Percentiles rank a stretch among this genome's conserved stretches.
Evolutionary conservation across 805 yeast species (phyloP).

Genomic region (Lachancea sp.): DNA sequence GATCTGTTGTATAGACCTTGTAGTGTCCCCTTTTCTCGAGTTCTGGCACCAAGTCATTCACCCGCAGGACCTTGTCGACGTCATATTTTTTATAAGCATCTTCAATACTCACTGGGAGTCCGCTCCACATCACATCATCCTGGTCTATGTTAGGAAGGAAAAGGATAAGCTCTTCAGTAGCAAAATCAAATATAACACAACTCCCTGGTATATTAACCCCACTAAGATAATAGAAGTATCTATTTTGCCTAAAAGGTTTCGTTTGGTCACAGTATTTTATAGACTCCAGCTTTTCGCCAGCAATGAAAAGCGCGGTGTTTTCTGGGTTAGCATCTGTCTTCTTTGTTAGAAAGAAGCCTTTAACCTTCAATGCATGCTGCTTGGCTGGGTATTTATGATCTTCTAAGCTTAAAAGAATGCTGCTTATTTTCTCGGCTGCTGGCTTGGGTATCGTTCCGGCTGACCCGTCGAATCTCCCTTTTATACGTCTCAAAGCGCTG

Average conservation of each 20-base stretch:
- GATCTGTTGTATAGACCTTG: slow-evolving; percentile 46
- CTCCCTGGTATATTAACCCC: slow-evolving; percentile 81
- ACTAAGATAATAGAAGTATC: slow-evolving; percentile 81
- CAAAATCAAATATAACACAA: slow-evolving; percentile 53
- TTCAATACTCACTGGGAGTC: slow-evolving; percentile 64
- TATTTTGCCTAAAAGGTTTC: slow-evolving; percentile 75
- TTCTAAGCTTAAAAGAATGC: slow-evolving; percentile 5
- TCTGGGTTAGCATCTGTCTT: slow-evolving; percentile 22
- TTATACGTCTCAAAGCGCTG: slow-evolving; percentile 2
- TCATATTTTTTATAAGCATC: slow-evolving; percentile 64
- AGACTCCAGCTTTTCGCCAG: slow-evolving; percentile 52
- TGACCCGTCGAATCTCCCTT: not conserved
- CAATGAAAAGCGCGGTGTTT: slow-evolving; percentile 41
- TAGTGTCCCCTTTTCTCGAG: slow-evolving; percentile 29
- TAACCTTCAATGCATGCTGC: slow-evolving; percentile 57
- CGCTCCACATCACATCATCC: slow-evolving; percentile 92
- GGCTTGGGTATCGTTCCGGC: not conserved
- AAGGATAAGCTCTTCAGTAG: slow-evolving; percentile 51
- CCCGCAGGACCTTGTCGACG: slow-evolving; percentile 74
- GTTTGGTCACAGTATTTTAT: slow-evolving; percentile 76
- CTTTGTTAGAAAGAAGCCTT: slow-evolving; percentile 32
- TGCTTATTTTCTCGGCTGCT: not conserved
- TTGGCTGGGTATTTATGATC: slow-evolving; percentile 73
- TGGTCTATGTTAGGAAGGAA: slow-evolving; percentile 78
- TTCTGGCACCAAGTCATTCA: slow-evolving; percentile 40